Evolutionary conservation across 2,329 filamentous ascomycete species (phyloP), one percentile per base, ranked within the genome.

Genomic region (Aspergillus costaricaensis): DNA sequence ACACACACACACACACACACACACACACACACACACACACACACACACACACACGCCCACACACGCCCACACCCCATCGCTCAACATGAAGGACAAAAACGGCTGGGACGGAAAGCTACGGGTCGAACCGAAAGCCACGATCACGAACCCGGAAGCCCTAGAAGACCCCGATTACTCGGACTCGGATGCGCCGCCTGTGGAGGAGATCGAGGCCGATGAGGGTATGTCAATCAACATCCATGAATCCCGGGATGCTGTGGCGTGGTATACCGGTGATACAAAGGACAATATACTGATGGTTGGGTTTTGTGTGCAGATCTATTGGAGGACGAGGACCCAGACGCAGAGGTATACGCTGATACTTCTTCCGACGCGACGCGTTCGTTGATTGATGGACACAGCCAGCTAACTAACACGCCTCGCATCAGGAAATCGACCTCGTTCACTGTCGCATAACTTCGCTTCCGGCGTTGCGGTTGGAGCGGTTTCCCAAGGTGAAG

Each of bases 131-230:
- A 88, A 85, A 72, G 83, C 87, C 2, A 80, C 86, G 32, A 80
- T 96, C 50, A 81, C 85, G 23, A 96, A 96, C 70, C 90, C 91
- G 2, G 91, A 95, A 71, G 91, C 90, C 9, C 77, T 96, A 55
- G 90, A 90, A 47, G 92, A 97, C 70, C 87, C 91, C 0, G 92
- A 96, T 56, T 92, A 94, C 72, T 95, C 91, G 15, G 92, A 91
- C 67, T 86, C 85, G 19, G 83, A 86, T 64, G 83, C 82, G 19
- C 78, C 90, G 63, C 86, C 86, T 0, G 88, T 89, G 53, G 90
- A 96, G 60, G 82, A 89, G 72, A 92, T 96, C 60, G 83, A 85
- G 25, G 90, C 92, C 6, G 92, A 96, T 72, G 92, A 96, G 81
- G 89, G 91, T 91, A 70, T 47, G 61, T 36, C 32, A 1, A 36